A percentile compares a stretch with the other conserved stretches of the same genome.
Evolutionary conservation across 805 yeast species (phyloP).

Genomic region (Candida peoriensis): DNA sequence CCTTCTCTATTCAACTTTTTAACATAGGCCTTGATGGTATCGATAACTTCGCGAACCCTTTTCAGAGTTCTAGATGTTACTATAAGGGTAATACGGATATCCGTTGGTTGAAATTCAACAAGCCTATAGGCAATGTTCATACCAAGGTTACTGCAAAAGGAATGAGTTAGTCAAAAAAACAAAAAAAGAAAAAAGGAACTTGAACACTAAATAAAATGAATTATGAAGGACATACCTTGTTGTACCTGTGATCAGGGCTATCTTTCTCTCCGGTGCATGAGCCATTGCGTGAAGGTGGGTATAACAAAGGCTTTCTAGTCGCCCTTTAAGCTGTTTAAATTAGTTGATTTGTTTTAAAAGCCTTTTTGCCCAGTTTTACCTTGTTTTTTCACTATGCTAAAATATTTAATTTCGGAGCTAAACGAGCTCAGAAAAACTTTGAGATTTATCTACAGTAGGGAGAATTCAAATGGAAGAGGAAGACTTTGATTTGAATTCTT

Average conservation of each 20-base stretch:
- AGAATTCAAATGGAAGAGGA: no score
- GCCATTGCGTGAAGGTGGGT: not conserved
- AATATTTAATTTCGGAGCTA: no score
- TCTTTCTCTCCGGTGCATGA: slow-evolving; percentile 21
- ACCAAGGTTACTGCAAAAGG: slow-evolving; percentile 67
- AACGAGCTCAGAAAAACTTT: no score
- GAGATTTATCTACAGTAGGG: no score
- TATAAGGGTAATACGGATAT: slow-evolving; percentile 63
- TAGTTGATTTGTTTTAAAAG: no score
- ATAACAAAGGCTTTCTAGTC: not conserved
- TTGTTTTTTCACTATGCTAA: no score
- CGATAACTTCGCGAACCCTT: slow-evolving; percentile 72
- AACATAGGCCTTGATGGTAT: slow-evolving; percentile 44
- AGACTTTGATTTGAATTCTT: no score
- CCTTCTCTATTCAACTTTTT: slow-evolving; percentile 41
- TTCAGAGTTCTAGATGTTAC: slow-evolving; percentile 89
- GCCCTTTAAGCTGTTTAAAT: no score
- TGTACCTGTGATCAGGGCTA: slow-evolving; percentile 44
- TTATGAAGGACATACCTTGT: slow-evolving; percentile 27
- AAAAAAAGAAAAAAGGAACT: not conserved
- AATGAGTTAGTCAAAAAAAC: not conserved
- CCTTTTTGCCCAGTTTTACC: no score
- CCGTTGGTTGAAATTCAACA: slow-evolving; percentile 51
- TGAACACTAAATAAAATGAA: not conserved
- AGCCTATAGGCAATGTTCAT: slow-evolving; percentile 79